Conservation (phyloP, 2,329 filamentous ascomycete genomes). For the Stemphylium vesicarium region DNA sequence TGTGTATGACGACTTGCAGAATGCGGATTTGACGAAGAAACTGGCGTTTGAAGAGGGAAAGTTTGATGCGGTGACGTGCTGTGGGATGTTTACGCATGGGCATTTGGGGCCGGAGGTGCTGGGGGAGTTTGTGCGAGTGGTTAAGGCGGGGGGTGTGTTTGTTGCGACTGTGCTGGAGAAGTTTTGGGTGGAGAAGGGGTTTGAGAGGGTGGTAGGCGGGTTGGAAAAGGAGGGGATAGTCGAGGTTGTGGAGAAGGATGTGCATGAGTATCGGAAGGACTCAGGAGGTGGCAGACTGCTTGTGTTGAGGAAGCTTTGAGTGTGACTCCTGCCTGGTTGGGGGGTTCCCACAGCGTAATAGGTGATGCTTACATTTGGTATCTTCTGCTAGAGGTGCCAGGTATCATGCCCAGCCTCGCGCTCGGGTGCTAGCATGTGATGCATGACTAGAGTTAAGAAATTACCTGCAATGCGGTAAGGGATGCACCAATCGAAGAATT, state of each 20-base stretch:
- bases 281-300: constrained; percentile 26
- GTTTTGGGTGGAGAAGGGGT: constrained; percentile 59
- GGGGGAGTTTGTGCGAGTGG: constrained; percentile 58
- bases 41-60: constrained; percentile 50
- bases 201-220: constrained; percentile 54
- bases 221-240: constrained; percentile 44
- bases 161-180: constrained; percentile 60
- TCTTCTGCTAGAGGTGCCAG: too few relatives aligned
- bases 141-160: constrained; percentile 56
- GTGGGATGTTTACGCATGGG: constrained; percentile 62
- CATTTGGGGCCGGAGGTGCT: constrained; percentile 60
- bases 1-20: constrained; percentile 55
- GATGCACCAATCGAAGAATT: too few relatives aligned
- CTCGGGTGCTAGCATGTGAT: too few relatives aligned
- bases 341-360: too few relatives aligned
- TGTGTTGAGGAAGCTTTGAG: constrained; percentile 4
- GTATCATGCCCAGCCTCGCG: too few relatives aligned
- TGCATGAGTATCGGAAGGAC: constrained; percentile 41
- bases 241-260: constrained; percentile 44
- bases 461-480: too few relatives aligned
- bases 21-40: constrained; percentile 56
- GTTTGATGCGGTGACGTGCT: constrained; percentile 61
- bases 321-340: too few relatives aligned
- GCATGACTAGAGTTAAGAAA: too few relatives aligned
- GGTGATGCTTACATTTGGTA: too few relatives aligned